Evolutionary conservation across 2,329 filamentous ascomycete genomes (phyloP).

Genomic region (Fusarium dimerum): DNA sequence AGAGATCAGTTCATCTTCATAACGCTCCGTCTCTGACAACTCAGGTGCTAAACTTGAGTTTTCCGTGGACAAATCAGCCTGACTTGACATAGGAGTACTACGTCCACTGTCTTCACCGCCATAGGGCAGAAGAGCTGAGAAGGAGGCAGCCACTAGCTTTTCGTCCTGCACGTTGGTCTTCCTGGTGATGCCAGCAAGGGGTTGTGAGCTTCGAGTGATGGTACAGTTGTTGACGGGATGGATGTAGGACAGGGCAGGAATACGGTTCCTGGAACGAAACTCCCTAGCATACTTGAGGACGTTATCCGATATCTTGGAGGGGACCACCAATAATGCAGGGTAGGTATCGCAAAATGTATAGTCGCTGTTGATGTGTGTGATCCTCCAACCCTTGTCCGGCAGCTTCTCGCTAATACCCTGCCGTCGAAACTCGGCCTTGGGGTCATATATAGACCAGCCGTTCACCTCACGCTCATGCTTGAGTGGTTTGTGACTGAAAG

Average conservation of each 20-base stretch:
- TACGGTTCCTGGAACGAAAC: slow-evolving; percentile 85
- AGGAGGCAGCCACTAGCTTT: slow-evolving; percentile 88
- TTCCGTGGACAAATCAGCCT: slow-evolving; percentile 47
- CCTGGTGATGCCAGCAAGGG: slow-evolving; percentile 79
- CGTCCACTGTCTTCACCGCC: slow-evolving; percentile 33
- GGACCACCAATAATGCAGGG: slow-evolving; percentile 80
- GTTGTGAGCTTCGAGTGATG: slow-evolving; percentile 93
- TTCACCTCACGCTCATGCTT: slow-evolving; percentile 72
- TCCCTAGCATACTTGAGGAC: slow-evolving; percentile 89
- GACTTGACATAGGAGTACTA: slow-evolving; percentile 43
- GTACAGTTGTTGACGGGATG: slow-evolving; percentile 96
- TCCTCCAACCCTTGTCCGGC: slow-evolving; percentile 79
- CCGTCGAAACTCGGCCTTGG: slow-evolving; percentile 79
- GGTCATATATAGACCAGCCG: slow-evolving; percentile 84
- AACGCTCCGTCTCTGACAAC: slow-evolving; percentile 61
- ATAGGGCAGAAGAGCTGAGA: slow-evolving; percentile 49
- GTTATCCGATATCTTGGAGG: slow-evolving; percentile 91
- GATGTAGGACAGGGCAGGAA: slow-evolving; percentile 90
- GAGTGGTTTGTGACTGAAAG: slow-evolving; percentile 80
- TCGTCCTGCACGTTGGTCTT: slow-evolving; percentile 96
- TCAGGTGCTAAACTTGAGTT: slow-evolving; percentile 45
- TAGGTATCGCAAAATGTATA: slow-evolving; percentile 94
- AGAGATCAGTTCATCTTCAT: slow-evolving; percentile 68
- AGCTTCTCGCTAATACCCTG: slow-evolving; percentile 85
- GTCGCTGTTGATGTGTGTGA: slow-evolving; percentile 86